Percentiles rank a stretch among this genome's conserved stretches.
phyloP scores from a whole-genome alignment of 257 asterid genomes.

The Petunia axillaris region DNA sequence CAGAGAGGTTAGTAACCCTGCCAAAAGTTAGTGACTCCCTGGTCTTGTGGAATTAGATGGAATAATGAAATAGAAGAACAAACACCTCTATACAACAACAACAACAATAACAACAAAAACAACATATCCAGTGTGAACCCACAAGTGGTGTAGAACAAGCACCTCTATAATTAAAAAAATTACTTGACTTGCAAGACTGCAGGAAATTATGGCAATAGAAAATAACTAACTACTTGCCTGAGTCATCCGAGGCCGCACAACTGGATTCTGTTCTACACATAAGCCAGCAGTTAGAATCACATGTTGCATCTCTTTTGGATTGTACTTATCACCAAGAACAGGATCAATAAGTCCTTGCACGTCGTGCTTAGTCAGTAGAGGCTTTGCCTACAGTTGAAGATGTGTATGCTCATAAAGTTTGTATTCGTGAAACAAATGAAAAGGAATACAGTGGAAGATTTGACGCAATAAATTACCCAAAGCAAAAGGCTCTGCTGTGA shows the following conservation, averaged over 20 bases:
- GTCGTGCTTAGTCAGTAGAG: conserved; percentile 51
- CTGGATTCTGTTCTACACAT: conserved; percentile 55
- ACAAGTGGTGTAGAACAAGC: no score
- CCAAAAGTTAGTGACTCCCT: not conserved
- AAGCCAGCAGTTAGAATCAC: conserved; percentile 53
- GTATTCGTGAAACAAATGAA: not conserved
- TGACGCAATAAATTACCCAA: conserved; percentile 51
- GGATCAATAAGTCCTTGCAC: conserved; percentile 54
- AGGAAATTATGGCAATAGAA: not conserved
- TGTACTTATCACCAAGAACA: conserved; percentile 43
- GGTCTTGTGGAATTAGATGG: not conserved
- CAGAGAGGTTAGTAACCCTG: not conserved
- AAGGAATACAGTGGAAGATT: not conserved
- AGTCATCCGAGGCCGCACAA: conserved; percentile 64
- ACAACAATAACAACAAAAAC: no score
- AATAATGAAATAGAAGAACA: not conserved
- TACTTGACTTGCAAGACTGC: not conserved
- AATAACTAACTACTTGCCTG: conserved; percentile 47
- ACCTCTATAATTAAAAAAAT: not conserved
- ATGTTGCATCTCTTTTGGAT: conserved; percentile 46
- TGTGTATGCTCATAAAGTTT: not conserved
- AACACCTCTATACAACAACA: not conserved
- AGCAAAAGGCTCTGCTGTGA: conserved; percentile 59
- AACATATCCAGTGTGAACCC: no score
- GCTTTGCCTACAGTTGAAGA: conserved; percentile 55